A percentile compares a stretch with the other conserved stretches of the same genome.
These are phyloP conservation scores for Phytophthora colocasiae DNA, from an alignment of 352 stramenopile species.

Conservation along the genomic window DNA sequence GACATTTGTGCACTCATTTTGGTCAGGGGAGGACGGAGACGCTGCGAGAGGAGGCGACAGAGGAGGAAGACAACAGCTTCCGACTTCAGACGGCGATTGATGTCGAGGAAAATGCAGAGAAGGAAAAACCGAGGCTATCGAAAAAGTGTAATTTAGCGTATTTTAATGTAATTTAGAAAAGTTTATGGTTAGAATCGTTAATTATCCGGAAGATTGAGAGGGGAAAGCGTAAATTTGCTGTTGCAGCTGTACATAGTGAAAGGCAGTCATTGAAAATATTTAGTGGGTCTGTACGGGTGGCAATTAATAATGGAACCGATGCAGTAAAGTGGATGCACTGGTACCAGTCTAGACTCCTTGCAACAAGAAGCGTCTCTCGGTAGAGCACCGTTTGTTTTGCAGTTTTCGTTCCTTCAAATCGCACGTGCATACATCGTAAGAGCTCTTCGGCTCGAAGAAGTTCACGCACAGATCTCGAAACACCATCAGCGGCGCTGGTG, in stretches of 20 bases:
- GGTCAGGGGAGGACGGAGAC: neutral
- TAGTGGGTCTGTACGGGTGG: too few relatives aligned
- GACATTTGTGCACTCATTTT: conserved; percentile 27
- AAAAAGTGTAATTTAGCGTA: neutral
- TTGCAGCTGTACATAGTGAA: neutral
- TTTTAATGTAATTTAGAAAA: neutral
- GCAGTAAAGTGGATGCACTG: neutral
- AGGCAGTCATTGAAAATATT: neutral
- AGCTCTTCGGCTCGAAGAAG: too few relatives aligned
- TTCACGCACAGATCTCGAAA: too few relatives aligned
- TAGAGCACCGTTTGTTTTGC: too few relatives aligned
- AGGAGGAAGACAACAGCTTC: conserved; percentile 5
- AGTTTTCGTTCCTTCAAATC: too few relatives aligned
- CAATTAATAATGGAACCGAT: neutral
- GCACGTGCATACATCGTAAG: too few relatives aligned
- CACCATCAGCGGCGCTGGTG: neutral
- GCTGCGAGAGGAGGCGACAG: neutral
- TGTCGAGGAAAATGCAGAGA: conserved; percentile 28
- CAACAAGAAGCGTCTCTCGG: too few relatives aligned
- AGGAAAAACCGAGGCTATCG: conserved; percentile 3
- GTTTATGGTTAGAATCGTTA: neutral
- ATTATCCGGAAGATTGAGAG: neutral
- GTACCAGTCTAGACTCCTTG: too few relatives aligned
- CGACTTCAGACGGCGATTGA: conserved; percentile 19
- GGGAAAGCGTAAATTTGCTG: neutral